Percentiles rank a stretch among this genome's conserved stretches.
Evolutionary conservation across 2,329 filamentous ascomycete species (phyloP).

Genomic region (Hymenoscyphus albidus): DNA sequence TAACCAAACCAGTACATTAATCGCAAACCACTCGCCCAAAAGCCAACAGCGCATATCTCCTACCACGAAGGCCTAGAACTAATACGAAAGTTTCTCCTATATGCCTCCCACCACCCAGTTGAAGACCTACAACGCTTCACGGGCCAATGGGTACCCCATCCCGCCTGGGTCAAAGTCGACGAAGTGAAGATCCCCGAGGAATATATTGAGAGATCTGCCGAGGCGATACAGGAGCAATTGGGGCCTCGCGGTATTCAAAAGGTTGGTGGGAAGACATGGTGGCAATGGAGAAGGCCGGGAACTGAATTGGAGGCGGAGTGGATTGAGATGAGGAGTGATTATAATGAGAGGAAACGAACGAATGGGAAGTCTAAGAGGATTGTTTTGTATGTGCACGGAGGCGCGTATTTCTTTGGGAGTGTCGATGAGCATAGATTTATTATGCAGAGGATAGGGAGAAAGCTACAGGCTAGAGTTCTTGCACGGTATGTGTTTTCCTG

Average conservation of each 20-base stretch:
- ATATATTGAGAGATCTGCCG: constrained; percentile 63
- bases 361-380: constrained; percentile 63
- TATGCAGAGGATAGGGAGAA: constrained; percentile 56
- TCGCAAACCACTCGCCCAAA: constrained; percentile 67
- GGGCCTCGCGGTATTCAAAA: constrained; percentile 68
- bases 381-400: constrained; percentile 92
- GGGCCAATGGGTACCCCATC: constrained; percentile 83
- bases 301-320: constrained; percentile 75
- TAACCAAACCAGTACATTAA: constrained; percentile 65
- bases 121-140: constrained; percentile 94
- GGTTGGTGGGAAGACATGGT: constrained; percentile 81
- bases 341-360: constrained; percentile 63
- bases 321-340: constrained; percentile 91
- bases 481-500: constrained; percentile 50
- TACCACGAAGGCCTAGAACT: constrained; percentile 91
- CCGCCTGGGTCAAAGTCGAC: constrained; percentile 81
- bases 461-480: constrained; percentile 85
- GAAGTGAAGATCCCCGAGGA: constrained; percentile 60
- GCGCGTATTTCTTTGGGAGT: constrained; percentile 92
- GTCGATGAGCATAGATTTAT: constrained; percentile 91
- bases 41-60: constrained; percentile 84
- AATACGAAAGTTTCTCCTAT: constrained; percentile 79
- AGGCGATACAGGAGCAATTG: constrained; percentile 67
- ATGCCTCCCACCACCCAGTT: constrained; percentile 83
- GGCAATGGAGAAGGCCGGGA: constrained; percentile 76